Base-by-base conservation (phyloP, 345 rosid species). In the Syzygium aqueum region DNA sequence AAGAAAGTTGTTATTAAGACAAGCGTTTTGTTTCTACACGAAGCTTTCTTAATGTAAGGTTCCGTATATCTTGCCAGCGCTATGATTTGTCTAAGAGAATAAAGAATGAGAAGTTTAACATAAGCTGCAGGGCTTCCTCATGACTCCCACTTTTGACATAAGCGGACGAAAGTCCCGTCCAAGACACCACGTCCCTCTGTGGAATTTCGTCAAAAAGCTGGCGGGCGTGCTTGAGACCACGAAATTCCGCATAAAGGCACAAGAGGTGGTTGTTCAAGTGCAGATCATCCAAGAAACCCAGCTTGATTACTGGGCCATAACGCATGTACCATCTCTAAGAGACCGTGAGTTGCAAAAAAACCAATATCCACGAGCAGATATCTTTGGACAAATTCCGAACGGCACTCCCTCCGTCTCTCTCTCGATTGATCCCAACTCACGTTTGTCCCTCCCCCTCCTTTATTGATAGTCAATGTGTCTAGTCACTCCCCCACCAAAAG, bases 121-220 rank as follows among this genome's bases (percentile, higher is more conserved):
- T 37, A 56, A 90, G 19, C 19, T 84, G 88, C 73, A 95, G 89
- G 30, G 96, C 94, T 1, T 88, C 88, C 43, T 80, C 91, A 80
- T 91, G 92, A 67, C 87, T 89, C 83, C 85, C 94, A 53, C 77
- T 77, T 85, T 89, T 90, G 22, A 86, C 89, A 86, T 92, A 89
- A 30, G 93, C 93, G 86, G 97, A 90, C 86, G 94, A 87, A 83
- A 93, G 80, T 56, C 92, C 93, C 1, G 97, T 93, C 95, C 97
- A 96, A 1, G 97, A 93, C n/a, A 95, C 96, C 9, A 91, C 94
- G 49, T 92, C 95, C 85, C 86, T 95, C 0, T 57, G 86, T 22
- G 92, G 92, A 96, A 96, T 94, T 94, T 94, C 94, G 16, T 96
- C 97, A 91, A 96, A 95, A 86, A 95, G 80, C 51, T 92, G 90